phyloP scores from a whole-genome alignment of 805 yeast species.

The Ogataea philodendri region DNA sequence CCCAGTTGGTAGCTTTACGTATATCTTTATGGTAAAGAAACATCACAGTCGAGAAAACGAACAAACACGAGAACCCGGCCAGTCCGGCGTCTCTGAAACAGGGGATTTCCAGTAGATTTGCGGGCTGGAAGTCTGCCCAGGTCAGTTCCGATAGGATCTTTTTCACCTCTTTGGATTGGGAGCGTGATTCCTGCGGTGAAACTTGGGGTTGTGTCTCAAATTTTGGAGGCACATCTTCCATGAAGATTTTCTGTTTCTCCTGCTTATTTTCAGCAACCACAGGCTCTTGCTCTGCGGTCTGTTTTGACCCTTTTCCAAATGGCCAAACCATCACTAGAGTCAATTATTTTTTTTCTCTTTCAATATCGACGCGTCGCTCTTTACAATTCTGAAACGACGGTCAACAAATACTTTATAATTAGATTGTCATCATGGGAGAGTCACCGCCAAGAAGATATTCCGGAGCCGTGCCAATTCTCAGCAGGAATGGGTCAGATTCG shows the following conservation, averaged over 20 bases:
- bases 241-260: constrained; percentile 31
- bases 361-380: constrained; percentile 13
- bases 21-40: constrained; percentile 65
- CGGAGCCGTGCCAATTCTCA: constrained; percentile 12
- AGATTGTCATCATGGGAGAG: constrained; percentile 12
- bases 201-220: constrained; percentile 26
- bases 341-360: constrained; percentile 3
- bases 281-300: constrained; percentile 7
- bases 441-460: constrained; percentile 14
- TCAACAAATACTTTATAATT: background rate
- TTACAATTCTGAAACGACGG: constrained; percentile 2
- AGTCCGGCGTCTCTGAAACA: constrained; percentile 79
- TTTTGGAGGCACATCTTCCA: constrained; percentile 55
- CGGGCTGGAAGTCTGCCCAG: constrained; percentile 50
- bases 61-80: constrained; percentile 70
- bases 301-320: constrained; percentile 11
- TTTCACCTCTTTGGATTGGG: constrained; percentile 25
- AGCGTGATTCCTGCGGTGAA: constrained; percentile 10
- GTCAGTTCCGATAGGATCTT: constrained; percentile 35
- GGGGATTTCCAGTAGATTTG: constrained; percentile 57
- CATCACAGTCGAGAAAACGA: constrained; percentile 65
- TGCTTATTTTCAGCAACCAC: constrained; percentile 7
- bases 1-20: constrained; percentile 73
- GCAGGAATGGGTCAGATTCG: constrained; percentile 6
- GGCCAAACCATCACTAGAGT: constrained; percentile 25